phyloP scores from a whole-genome alignment of 768 basidiomycete genomes.

The Astraeus odoratus region DNA sequence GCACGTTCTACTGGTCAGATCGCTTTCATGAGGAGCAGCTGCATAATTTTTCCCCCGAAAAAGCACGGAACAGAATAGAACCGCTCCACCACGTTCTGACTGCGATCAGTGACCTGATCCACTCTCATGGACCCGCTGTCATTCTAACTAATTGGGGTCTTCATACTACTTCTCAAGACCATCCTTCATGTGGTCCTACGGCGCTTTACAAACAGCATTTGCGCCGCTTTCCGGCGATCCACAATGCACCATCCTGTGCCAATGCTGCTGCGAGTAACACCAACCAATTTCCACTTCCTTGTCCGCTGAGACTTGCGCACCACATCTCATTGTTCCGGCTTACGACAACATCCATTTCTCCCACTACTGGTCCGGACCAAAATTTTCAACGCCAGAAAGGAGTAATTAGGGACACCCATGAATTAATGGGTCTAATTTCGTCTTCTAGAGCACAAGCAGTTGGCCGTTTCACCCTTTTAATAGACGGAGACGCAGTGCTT shows the following conservation, averaged over 20 bases:
- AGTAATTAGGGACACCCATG: conserved; percentile 8
- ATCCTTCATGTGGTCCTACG: conserved; percentile 9
- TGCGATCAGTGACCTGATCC: conserved; percentile 43
- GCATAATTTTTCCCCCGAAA: conserved; percentile 18
- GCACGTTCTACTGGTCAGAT: conserved; percentile 74
- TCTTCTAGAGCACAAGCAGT: conserved; percentile 17
- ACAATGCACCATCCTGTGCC: conserved; percentile 9
- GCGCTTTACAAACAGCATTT: conserved; percentile 48
- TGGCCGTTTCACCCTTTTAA: conserved; percentile 18
- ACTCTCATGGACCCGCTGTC: conserved; percentile 42
- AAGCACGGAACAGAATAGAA: neutral
- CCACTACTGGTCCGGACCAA: conserved; percentile 12
- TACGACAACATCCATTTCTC: conserved; percentile 7
- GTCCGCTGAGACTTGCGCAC: conserved; percentile 28
- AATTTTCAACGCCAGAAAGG: conserved; percentile 16
- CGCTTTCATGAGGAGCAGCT: conserved; percentile 55
- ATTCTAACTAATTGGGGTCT: conserved; percentile 63
- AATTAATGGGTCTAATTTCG: conserved; percentile 23
- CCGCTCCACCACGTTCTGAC: conserved; percentile 40
- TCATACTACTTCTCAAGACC: conserved; percentile 13
- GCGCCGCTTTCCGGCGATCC: conserved; percentile 33
- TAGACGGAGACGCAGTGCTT: conserved; percentile 11
- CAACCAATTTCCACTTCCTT: conserved; percentile 12
- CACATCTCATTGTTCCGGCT: conserved; percentile 33
- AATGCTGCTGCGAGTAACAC: conserved; percentile 2